phyloP scores from a whole-genome alignment of 2,329 filamentous ascomycete genomes.

The Aspergillus sclerotialis region DNA sequence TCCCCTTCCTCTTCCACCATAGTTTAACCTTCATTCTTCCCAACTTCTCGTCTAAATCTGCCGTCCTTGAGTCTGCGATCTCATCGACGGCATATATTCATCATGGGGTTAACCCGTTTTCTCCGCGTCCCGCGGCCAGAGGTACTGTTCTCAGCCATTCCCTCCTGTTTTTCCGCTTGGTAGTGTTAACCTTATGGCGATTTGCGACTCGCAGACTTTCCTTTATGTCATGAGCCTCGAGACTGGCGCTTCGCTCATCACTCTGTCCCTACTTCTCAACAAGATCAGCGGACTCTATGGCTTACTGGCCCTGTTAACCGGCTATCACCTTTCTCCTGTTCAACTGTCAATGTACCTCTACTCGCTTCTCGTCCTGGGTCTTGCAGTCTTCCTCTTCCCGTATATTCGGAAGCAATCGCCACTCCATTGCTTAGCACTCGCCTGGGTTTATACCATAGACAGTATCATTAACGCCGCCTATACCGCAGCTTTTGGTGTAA shows the following conservation, averaged over 20 bases:
- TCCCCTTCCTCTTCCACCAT: neutral
- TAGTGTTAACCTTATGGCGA: constrained; percentile 10
- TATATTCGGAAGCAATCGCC: constrained; percentile 74
- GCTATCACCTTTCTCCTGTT: constrained; percentile 71
- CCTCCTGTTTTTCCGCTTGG: constrained; percentile 1
- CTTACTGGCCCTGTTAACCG: constrained; percentile 79
- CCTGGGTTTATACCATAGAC: constrained; percentile 80
- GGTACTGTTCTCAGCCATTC: constrained; percentile 26
- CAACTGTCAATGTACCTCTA: constrained; percentile 92
- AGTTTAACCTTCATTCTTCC: neutral
- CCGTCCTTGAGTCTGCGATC: constrained; percentile 6
- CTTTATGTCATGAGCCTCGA: constrained; percentile 79
- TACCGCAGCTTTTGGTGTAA: constrained; percentile 71
- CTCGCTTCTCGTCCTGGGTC: constrained; percentile 63
- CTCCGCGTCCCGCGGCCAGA: constrained; percentile 45
- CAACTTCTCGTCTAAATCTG: neutral
- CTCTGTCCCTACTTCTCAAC: constrained; percentile 78
- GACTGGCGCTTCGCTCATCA: constrained; percentile 78
- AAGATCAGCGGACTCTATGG: constrained; percentile 89
- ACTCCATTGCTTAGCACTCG: constrained; percentile 71
- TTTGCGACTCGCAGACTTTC: constrained; percentile 57
- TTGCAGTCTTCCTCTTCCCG: constrained; percentile 64
- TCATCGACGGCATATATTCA: constrained; percentile 11
- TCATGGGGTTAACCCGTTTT: constrained; percentile 36
- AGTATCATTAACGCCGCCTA: constrained; percentile 74